Conservation (phyloP, 163 green algal genomes). For the Chloromonas sp. region DNA sequence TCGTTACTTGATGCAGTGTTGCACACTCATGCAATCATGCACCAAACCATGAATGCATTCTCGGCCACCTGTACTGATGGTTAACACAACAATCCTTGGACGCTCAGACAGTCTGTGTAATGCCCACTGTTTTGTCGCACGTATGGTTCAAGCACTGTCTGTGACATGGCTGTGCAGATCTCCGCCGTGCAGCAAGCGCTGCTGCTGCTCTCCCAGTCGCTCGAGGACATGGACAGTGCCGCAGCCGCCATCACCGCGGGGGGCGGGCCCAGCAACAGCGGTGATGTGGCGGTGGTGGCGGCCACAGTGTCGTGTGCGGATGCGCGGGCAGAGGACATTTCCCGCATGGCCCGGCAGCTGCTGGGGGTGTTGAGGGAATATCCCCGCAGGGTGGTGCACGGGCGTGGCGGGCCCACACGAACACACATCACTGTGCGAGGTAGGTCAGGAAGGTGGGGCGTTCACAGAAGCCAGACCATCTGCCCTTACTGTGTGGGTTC, state of each 20-base stretch:
- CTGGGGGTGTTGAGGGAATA: constrained; percentile 35
- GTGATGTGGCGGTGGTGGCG: constrained; percentile 19
- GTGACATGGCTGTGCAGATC: constrained; percentile 1
- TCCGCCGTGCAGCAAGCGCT: constrained; percentile 31
- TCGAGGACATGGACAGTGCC: constrained; percentile 30
- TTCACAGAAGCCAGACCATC: neutral
- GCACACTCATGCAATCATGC: too few relatives aligned
- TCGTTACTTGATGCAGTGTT: too few relatives aligned
- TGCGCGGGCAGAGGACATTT: constrained; percentile 38
- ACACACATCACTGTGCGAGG: neutral
- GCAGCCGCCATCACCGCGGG: constrained; percentile 10
- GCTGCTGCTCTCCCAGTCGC: constrained; percentile 24
- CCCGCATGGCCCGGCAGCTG: constrained; percentile 41
- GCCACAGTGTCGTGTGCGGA: constrained; percentile 29
- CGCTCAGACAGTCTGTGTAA: too few relatives aligned
- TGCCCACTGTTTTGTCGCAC: too few relatives aligned
- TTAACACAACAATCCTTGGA: too few relatives aligned
- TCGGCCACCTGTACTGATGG: too few relatives aligned
- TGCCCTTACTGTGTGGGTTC: neutral
- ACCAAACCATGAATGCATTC: too few relatives aligned
- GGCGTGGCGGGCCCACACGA: neutral
- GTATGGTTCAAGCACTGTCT: too few relatives aligned
- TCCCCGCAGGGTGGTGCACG: constrained; percentile 3
- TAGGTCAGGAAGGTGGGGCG: neutral
- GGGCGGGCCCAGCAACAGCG: neutral